Evolutionary conservation across 2,329 filamentous ascomycete genomes (phyloP), one percentile per base, ranked within the genome.

Genomic region (Chrysosphaeria jannelii): DNA sequence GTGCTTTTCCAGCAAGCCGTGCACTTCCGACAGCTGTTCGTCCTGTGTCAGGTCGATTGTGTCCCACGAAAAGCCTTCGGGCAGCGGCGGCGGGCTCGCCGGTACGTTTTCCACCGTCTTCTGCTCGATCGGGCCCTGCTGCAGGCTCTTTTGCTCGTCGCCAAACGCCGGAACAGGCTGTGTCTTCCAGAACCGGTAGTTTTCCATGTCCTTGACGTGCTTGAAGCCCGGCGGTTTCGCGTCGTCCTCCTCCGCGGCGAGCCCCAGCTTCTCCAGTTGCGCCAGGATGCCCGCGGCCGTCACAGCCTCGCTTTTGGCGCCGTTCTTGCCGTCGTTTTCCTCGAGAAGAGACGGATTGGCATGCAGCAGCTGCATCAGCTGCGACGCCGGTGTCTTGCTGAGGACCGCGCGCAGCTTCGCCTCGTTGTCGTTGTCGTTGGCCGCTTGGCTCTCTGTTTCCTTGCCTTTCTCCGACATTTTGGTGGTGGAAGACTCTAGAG

Each of bases 181-280:
- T 22, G 85, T 97, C 43, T 76, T 67, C 85, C 85, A 97, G 50
- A 97, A 97, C 47, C 89, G 91, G 56, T 93, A 91, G 28, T 68
- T 74, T 5, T 69, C 78, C 76, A 91, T 90, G 39, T 91, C 79
- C 50, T 90, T 91, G 35, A 64, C 67, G 38, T 89, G 89, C 54
- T 85, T 88, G 26, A 71, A 72, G 30, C 61, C 65, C 6, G 74
- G 53, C 10, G 78, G 69, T n/a, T n/a, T n/a, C n/a, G n/a, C n/a
- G n/a, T n/a, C 60, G 31, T 75, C 66, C 38, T 65, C 57, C 26
- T 74, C 47, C 31, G 54, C 66, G 39, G 75, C 50, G 34, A 57
- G 57, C 44, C 59, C 59, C 30, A 69, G 48, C 22, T 52, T 45
- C 15, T 55, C 50, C 28, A 53, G 46, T 14, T 55, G 45, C 25